phyloP scores from a whole-genome alignment of 768 basidiomycete species.

The Imleria badia region DNA sequence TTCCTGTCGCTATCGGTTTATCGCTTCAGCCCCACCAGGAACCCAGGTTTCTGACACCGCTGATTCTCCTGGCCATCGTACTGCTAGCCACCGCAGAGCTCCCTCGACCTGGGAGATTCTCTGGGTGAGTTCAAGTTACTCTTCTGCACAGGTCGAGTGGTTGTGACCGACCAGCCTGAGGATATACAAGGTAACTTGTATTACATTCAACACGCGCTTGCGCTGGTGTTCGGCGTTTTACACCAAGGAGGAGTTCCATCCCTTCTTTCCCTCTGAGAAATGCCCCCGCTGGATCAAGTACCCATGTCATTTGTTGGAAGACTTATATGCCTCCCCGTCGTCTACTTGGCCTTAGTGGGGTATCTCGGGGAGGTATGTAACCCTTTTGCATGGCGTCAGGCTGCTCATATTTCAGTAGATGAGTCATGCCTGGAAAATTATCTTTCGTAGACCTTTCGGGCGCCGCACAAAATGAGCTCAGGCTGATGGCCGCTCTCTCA shows the following conservation, averaged over 20 bases:
- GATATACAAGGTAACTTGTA: constrained; percentile 27
- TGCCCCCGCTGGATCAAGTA: neutral
- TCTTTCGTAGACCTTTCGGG: constrained; percentile 34
- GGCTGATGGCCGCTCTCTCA: constrained; percentile 19
- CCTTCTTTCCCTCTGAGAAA: constrained; percentile 29
- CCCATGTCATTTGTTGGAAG: constrained; percentile 38
- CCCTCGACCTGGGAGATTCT: constrained; percentile 27
- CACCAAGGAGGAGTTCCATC: constrained; percentile 44
- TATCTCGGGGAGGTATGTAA: constrained; percentile 23
- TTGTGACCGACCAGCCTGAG: neutral
- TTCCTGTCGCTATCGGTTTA: constrained; percentile 30
- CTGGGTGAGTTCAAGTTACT: constrained; percentile 33
- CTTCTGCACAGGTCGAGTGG: neutral
- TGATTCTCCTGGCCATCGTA: constrained; percentile 34
- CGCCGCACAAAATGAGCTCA: constrained; percentile 12
- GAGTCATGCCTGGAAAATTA: constrained; percentile 19
- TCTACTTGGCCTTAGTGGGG: constrained; percentile 34
- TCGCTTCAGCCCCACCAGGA: constrained; percentile 41
- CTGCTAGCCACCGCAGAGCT: constrained; percentile 27
- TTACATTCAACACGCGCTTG: constrained; percentile 29
- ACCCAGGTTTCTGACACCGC: constrained; percentile 37
- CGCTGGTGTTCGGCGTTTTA: constrained; percentile 36
- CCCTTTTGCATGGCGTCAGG: neutral
- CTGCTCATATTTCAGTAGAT: constrained; percentile 21
- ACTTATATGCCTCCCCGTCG: constrained; percentile 41